Evolutionary conservation across 352 stramenopile genomes (phyloP), one percentile per base, ranked within the genome.

Genomic region (Globisporangium alternatum): DNA sequence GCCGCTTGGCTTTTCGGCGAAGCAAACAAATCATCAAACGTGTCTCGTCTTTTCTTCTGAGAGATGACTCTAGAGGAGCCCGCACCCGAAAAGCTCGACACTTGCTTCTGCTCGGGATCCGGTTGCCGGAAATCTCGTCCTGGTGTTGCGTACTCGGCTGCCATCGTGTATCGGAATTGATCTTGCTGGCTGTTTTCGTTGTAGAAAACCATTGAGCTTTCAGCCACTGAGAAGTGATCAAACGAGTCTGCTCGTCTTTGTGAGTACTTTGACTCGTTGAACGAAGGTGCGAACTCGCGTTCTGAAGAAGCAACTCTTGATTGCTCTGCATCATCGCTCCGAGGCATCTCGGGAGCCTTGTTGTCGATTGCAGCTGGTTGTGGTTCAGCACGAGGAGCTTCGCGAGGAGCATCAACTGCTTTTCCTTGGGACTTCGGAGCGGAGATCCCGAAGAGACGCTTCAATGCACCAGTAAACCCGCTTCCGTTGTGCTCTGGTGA

Each of bases 21-120:
- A 35, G 81, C 77, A 28, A 93, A 93, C 17, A 93, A 64, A 56
- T 85, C 76, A 65, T 91, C 82, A 64, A 93, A 93, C 15, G 84
- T 93, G 57, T 75, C 81, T 60, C 82, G 77, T 35, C 81, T 78
- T 43, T 78, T 71, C 31, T 65, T 65, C 59, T 65, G 45, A 21
- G 35, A 59, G 15, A 51, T 3, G 30, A n/a, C 39, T 64, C 51
- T 39, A 8, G 43, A 28, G 9, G 39, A 56, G n/a, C 25, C 33
- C 31, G 37, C 25, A 10, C 37, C 53, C 3, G 39, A 41, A 44
- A 63, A 62, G 2, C 39, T 62, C n/a, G 64, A 44, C 15, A 47
- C 39, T 39, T 39, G 39, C 10, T 25, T 52, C 22, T 53, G 33
- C 22, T 41, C 31, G 1, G 45, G 31, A 22, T 31, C 31, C 41